Percentiles rank a stretch among this genome's conserved stretches.
These are phyloP conservation scores for Termitomyces sp. DNA, from an alignment of 768 basidiomycete genomes.

Conservation along the genomic window DNA sequence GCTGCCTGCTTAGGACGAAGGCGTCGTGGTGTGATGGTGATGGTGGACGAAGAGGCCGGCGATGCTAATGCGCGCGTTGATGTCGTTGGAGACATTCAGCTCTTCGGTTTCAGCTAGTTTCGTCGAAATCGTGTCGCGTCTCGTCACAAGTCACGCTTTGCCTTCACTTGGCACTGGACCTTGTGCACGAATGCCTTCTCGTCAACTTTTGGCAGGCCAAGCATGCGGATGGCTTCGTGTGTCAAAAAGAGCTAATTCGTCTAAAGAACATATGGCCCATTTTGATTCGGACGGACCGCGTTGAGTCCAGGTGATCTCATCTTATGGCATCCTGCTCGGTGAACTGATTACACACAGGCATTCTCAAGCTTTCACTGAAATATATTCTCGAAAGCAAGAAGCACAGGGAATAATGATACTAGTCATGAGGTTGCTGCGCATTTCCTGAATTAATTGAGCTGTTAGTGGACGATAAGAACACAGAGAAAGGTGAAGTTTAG, in stretches of 20 bases:
- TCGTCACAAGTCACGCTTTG: background rate
- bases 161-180: background rate
- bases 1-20: constrained; percentile 7
- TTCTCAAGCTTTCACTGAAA: background rate
- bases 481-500: background rate
- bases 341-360: background rate
- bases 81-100: constrained; percentile 9
- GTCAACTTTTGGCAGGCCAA: background rate
- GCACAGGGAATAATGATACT: background rate
- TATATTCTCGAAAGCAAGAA: background rate
- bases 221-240: background rate
- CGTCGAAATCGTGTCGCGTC: constrained; percentile 1
- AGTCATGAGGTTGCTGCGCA: background rate
- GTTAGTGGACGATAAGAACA: background rate
- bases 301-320: background rate
- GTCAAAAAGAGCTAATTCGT: background rate
- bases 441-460: background rate
- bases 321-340: background rate
- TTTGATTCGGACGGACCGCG: background rate
- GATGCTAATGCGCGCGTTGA: constrained; percentile 1
- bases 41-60: constrained; percentile 1
- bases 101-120: background rate
- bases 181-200: background rate
- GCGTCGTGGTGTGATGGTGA: background rate
- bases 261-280: background rate